Percentiles rank a stretch among this genome's conserved stretches.
Evolutionary conservation across 2,329 filamentous ascomycete genomes (phyloP).

Genomic region (Colletotrichum acutatum): DNA sequence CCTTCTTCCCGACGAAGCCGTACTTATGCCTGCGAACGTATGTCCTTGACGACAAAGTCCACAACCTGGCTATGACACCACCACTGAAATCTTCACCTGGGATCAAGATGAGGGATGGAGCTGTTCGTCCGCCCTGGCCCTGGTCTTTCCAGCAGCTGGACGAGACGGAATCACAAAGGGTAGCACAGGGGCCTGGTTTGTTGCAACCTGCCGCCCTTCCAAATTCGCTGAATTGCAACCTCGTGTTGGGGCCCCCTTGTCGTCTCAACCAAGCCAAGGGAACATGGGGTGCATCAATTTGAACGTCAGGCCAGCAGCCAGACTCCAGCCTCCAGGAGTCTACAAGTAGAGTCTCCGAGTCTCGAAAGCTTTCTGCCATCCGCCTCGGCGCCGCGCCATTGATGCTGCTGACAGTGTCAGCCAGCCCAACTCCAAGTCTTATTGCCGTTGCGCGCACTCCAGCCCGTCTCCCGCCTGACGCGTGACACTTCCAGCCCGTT

Average conservation of each 20-base stretch:
- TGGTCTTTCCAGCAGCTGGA: constrained; percentile 3
- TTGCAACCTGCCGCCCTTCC: constrained; percentile 3
- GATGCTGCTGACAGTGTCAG: neutral
- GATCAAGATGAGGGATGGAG: constrained; percentile 28
- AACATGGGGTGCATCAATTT: constrained; percentile 26
- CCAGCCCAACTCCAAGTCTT: neutral
- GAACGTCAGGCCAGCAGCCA: constrained; percentile 17
- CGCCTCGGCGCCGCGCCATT: constrained; percentile 11
- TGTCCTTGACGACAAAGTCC: neutral
- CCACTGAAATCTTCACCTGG: neutral
- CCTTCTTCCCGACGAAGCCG: constrained; percentile 8
- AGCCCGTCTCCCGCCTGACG: constrained; percentile 12
- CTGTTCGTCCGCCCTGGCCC: constrained; percentile 14
- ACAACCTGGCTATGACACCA: neutral
- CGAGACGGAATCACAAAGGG: constrained; percentile 21
- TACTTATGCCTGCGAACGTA: constrained; percentile 1
- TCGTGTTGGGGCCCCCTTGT: constrained; percentile 30
- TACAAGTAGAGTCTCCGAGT: neutral
- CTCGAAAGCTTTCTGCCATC: neutral
- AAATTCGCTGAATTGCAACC: constrained; percentile 21
- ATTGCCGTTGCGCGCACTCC: neutral
- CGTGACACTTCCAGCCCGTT: constrained; percentile 23
- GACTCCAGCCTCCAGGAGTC: neutral
- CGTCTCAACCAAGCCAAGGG: constrained; percentile 9
- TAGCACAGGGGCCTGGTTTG: constrained; percentile 12